Evolutionary conservation across 257 asterid species (phyloP).

Genomic region (Penstemon newberryi): DNA sequence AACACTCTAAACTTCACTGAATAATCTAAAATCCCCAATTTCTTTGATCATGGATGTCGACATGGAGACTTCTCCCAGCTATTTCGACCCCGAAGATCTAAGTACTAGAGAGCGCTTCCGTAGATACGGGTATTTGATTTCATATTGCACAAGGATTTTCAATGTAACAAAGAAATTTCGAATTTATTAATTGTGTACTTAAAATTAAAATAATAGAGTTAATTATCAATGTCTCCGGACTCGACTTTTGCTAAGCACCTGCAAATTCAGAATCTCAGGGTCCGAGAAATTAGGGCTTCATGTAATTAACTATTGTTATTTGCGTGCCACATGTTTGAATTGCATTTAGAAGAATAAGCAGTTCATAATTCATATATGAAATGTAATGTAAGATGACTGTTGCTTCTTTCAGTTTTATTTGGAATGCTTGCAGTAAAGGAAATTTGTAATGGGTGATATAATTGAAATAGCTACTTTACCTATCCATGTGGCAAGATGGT

Average conservation of each 20-base stretch:
- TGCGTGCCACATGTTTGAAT: not conserved
- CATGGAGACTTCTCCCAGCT: constrained; percentile 67
- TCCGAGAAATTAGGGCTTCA: not conserved
- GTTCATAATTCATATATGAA: not conserved
- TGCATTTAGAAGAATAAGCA: too few species aligned
- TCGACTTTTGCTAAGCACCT: constrained; percentile 9
- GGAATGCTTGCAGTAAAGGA: not conserved
- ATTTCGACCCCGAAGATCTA: constrained; percentile 73
- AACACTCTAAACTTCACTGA: constrained; percentile 9
- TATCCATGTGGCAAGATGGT: not conserved
- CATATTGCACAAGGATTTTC: not conserved
- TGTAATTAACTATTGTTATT: not conserved
- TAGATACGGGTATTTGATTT: constrained; percentile 70
- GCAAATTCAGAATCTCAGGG: constrained; percentile 7
- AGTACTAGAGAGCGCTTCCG: constrained; percentile 82
- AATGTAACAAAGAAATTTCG: not conserved
- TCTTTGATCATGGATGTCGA: constrained; percentile 58
- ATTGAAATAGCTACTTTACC: not conserved
- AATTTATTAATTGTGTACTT: constrained; percentile 9
- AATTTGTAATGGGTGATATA: not conserved
- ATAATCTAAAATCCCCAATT: not conserved
- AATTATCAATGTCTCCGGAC: not conserved
- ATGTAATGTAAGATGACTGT: not conserved
- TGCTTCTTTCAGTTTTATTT: not conserved
- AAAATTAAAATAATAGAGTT: not conserved